Conservation (phyloP, 129 eudicot genomes). For the Helianthus annuus region DNA sequence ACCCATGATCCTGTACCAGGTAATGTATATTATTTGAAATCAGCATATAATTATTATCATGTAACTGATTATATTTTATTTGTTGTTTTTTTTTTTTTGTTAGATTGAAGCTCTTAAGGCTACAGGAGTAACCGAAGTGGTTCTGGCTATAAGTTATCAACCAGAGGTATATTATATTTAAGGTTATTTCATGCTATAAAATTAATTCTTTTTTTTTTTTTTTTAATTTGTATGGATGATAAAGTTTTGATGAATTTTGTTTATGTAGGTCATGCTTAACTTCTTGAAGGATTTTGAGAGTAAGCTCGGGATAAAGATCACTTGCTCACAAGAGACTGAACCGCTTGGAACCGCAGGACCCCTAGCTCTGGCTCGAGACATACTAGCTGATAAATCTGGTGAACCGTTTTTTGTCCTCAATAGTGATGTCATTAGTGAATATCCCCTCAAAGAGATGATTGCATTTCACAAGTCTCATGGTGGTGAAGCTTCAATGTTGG, state of each 20-base stretch:
- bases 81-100: conserved; percentile 19
- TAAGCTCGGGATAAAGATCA: conserved; percentile 70
- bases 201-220: not conserved
- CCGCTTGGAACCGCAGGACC: conserved; percentile 93
- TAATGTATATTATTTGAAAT: conserved; percentile 12
- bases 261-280: conserved; percentile 57
- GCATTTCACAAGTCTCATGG: conserved; percentile 78
- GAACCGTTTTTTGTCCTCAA: conserved; percentile 75
- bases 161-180: conserved; percentile 65
- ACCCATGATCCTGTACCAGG: conserved; percentile 92
- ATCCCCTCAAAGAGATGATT: conserved; percentile 71
- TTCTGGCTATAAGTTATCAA: conserved; percentile 90
- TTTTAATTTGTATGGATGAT: not conserved
- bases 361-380: conserved; percentile 75
- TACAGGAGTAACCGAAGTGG: conserved; percentile 87
- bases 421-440: conserved; percentile 81
- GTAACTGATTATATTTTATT: not conserved
- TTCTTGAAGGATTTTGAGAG: conserved; percentile 84
- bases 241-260: not conserved
- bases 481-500: conserved; percentile 87
- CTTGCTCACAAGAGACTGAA: conserved; percentile 89
- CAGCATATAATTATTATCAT: not conserved
- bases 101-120: conserved; percentile 95
- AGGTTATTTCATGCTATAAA: not conserved
- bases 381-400: conserved; percentile 56